Evolutionary conservation across 257 asterid genomes (phyloP), one percentile per base, ranked within the genome.

Genomic region (Nicotiana noctiflora): DNA sequence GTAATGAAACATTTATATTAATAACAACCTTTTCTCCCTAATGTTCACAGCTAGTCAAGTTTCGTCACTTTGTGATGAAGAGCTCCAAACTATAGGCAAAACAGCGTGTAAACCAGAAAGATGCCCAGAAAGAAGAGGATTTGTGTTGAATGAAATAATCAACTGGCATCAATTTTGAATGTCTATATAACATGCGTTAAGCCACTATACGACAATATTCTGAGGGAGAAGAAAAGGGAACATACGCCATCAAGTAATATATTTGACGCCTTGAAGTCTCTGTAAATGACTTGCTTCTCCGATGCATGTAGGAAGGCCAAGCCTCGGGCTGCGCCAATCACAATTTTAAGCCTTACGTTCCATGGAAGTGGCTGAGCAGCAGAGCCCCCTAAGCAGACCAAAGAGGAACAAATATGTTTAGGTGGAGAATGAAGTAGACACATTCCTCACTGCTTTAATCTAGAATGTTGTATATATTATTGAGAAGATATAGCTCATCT

Each of bases 251-350:
- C 97, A 6, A 93, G 95, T 88, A 91, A 86, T 63, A 93, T 92
- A 87, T 91, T 93, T 0, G 98, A 92, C 66, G 97, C 93, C 90
- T 93, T 93, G 88, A 93, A 89, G 82, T 93, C 98, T 84, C 98
- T 82, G 56, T 90, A 90, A 75, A 93, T 93, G 51, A 93, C 89
- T 84, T 87, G 89, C 52, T 68, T 68, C 83, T 91, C 97, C 0
- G 90, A 86, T 7, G 89, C 81, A 52, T 93, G 97, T 85, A 93
- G 82, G 88, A 86, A 91, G 21, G 90, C 94, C 53, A 93, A 90
- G 46, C 97, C 98, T 21, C 87, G 86, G 61, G 97, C 98, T 67
- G 94, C 98, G 49, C 91, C 97, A 0, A 86, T 88, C 55, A 90
- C 40, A 53, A 91, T 88, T 88, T 87, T 87, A 10, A 91, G 88